Evolutionary conservation across 164 flowering plant genomes (phyloP).

Genomic region (Vitis riparia): DNA sequence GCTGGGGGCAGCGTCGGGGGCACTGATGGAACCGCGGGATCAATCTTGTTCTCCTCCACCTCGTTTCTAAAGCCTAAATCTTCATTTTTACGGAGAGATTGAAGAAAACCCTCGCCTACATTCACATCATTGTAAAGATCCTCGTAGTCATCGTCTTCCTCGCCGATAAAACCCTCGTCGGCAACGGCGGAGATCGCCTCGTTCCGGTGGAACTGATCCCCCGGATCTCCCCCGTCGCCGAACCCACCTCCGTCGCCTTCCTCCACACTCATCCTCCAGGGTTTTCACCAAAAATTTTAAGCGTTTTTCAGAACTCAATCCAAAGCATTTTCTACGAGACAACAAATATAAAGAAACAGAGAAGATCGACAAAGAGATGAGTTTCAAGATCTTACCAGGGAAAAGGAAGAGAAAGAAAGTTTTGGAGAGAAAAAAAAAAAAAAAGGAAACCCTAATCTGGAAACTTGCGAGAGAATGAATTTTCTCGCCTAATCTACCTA

Average conservation of each 20-base stretch:
- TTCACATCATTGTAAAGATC: constrained; percentile 93
- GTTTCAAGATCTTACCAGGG: constrained; percentile 11
- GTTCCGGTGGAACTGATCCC: constrained; percentile 63
- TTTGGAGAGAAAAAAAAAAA: background rate
- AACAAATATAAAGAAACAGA: constrained; percentile 2
- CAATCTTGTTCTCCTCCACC: constrained; percentile 17
- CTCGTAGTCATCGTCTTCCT: constrained; percentile 80
- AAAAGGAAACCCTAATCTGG: constrained; percentile 17
- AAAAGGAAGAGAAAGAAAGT: background rate
- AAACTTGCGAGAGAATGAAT: background rate
- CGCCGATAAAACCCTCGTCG: constrained; percentile 69
- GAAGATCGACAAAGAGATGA: background rate
- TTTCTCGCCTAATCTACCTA: no score
- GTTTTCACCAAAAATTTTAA: background rate
- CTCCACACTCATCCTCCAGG: constrained; percentile 30
- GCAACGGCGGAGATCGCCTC: constrained; percentile 83
- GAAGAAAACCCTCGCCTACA: constrained; percentile 78
- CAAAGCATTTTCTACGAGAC: background rate
- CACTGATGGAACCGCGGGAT: constrained; percentile 10
- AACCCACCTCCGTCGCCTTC: constrained; percentile 42
- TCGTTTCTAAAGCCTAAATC: constrained; percentile 37
- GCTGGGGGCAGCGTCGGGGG: constrained; percentile 7
- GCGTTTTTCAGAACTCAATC: background rate
- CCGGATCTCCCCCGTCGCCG: constrained; percentile 40
- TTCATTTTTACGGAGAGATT: constrained; percentile 53